Conservation (phyloP, 1,139 yeast genomes). For the Geotrichum histeridarum region DNA sequence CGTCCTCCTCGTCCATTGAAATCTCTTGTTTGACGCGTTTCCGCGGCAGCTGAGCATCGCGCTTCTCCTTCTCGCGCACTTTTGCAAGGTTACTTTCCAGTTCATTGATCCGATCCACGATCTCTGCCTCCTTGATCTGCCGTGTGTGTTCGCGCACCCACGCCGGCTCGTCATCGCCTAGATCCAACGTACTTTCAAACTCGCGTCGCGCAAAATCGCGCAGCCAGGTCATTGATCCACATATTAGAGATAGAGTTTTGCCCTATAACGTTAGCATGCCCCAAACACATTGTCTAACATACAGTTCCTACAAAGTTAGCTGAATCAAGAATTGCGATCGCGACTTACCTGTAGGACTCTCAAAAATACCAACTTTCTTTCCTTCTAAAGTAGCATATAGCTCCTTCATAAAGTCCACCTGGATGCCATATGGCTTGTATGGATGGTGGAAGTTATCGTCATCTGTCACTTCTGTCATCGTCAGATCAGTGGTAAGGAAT, state of each 20-base stretch:
- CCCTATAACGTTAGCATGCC: conserved; percentile 42
- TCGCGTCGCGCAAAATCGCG: conserved; percentile 49
- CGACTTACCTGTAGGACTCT: conserved; percentile 88
- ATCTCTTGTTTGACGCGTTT: conserved; percentile 6
- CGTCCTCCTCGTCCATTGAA: conserved; percentile 12
- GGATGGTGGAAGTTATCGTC: conserved; percentile 59
- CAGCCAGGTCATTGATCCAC: conserved; percentile 84
- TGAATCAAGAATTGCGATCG: background rate
- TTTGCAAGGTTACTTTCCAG: conserved; percentile 41
- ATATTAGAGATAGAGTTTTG: conserved; percentile 79
- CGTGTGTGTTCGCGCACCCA: conserved; percentile 38
- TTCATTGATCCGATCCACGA: conserved; percentile 36
- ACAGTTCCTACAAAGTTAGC: conserved; percentile 23
- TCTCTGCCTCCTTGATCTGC: conserved; percentile 32
- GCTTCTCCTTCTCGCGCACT: conserved; percentile 25
- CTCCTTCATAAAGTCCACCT: conserved; percentile 67
- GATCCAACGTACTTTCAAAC: conserved; percentile 24
- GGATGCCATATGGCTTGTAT: conserved; percentile 73
- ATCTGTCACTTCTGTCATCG: background rate
- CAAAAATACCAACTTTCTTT: conserved; percentile 74
- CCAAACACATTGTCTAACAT: background rate
- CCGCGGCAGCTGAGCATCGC: conserved; percentile 17
- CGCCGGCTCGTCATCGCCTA: conserved; percentile 42
- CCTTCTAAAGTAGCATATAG: conserved; percentile 59
- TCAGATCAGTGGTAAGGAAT: background rate